A percentile compares a stretch with the other conserved stretches of the same genome.
phyloP scores from a whole-genome alignment of 1,284 basidiomycete species.

The Crocinoboletus sp. region DNA sequence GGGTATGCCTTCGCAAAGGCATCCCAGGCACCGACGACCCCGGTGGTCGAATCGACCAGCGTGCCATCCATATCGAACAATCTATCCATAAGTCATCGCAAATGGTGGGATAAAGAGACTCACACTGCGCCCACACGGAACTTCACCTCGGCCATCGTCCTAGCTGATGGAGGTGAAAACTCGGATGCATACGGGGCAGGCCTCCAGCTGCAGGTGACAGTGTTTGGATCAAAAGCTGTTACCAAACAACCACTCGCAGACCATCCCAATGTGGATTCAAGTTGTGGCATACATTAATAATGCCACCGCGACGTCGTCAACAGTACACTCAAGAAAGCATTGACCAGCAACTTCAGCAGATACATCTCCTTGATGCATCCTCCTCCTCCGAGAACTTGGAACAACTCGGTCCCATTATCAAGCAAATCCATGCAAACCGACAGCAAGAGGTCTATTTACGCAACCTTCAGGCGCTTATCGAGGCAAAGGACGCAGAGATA shows the following conservation, averaged over 20 bases:
- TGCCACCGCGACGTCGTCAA: constrained; percentile 69
- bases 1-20: constrained; percentile 61
- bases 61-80: constrained; percentile 82
- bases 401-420: constrained; percentile 89
- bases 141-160: constrained; percentile 43
- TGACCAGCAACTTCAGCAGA: constrained; percentile 82
- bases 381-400: constrained; percentile 90
- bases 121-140: constrained; percentile 56
- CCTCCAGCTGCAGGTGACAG: too few species aligned
- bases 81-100: constrained; percentile 33
- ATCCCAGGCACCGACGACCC: constrained; percentile 73
- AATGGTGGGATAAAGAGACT: constrained; percentile 17
- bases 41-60: constrained; percentile 67
- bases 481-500: constrained; percentile 94
- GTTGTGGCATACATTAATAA: constrained; percentile 28
- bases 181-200: background rate
- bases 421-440: constrained; percentile 85
- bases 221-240: constrained; percentile 25
- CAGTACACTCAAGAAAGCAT: constrained; percentile 78
- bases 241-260: constrained; percentile 26
- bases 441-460: constrained; percentile 92
- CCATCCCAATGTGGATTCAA: constrained; percentile 15
- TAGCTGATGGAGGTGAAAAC: background rate
- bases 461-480: constrained; percentile 82
- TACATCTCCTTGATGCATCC: constrained; percentile 79